These are phyloP conservation scores for Leccinum incarnatum DNA, from an alignment of 768 basidiomycete genomes.

Conservation along the genomic window DNA sequence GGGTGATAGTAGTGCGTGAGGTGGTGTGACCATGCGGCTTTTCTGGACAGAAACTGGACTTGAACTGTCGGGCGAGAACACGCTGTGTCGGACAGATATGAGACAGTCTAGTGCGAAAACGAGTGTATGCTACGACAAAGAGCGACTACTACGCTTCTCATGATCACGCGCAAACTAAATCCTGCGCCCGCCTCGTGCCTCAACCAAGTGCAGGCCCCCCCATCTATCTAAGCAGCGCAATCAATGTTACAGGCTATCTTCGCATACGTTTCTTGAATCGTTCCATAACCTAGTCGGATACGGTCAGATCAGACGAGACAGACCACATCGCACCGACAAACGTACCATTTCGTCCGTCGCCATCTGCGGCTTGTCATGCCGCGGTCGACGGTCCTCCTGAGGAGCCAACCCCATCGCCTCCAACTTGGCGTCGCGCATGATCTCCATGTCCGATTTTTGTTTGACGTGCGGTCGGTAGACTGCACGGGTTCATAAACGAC, in stretches of 20 bases:
- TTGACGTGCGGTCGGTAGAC: constrained; percentile 84
- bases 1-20: too few species aligned
- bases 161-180: too few species aligned
- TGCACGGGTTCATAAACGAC: constrained; percentile 27
- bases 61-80: too few species aligned
- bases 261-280: constrained; percentile 97
- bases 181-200: too few species aligned
- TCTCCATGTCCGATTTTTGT: constrained; percentile 84
- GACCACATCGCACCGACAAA: not conserved
- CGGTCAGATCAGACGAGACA: not conserved
- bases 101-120: too few species aligned
- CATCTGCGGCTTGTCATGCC: constrained; percentile 65
- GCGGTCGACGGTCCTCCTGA: constrained; percentile 34
- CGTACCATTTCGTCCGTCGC: constrained; percentile 90
- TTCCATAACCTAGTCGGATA: constrained; percentile 82
- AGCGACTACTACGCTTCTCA: too few species aligned
- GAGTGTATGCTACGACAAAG: too few species aligned
- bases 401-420: constrained; percentile 79
- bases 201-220: not conserved
- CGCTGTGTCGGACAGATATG: too few species aligned
- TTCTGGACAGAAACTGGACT: too few species aligned
- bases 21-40: too few species aligned
- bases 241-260: constrained; percentile 40
- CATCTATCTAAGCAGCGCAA: too few species aligned
- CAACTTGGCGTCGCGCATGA: constrained; percentile 82